A percentile compares a stretch with the other conserved stretches of the same genome.
These are phyloP conservation scores for Rosa chinensis DNA, from an alignment of 306 rosid species.

Conservation along the genomic window DNA sequence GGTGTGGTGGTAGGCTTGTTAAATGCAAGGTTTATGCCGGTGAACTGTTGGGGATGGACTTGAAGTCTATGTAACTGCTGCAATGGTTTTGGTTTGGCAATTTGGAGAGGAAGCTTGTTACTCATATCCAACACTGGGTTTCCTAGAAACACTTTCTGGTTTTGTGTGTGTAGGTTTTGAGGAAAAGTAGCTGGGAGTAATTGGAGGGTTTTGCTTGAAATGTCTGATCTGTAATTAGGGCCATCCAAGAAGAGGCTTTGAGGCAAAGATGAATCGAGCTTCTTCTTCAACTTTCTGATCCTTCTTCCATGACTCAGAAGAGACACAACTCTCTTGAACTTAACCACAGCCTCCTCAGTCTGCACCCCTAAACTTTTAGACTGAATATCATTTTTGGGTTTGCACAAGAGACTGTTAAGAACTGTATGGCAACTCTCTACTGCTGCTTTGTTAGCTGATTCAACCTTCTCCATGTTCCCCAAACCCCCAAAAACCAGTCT, in stretches of 20 bases:
- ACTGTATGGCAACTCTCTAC: constrained; percentile 72
- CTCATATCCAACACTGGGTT: constrained; percentile 61
- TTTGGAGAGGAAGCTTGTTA: constrained; percentile 56
- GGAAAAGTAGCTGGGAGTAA: constrained; percentile 40
- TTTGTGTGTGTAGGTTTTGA: constrained; percentile 35
- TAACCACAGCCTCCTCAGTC: constrained; percentile 72
- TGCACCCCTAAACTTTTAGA: constrained; percentile 51
- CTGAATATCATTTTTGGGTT: constrained; percentile 57
- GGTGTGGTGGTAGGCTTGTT: constrained; percentile 75
- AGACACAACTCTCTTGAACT: constrained; percentile 82
- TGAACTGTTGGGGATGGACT: constrained; percentile 52
- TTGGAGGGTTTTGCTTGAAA: constrained; percentile 37
- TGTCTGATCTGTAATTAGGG: constrained; percentile 50
- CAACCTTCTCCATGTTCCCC: constrained; percentile 70
- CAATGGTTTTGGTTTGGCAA: constrained; percentile 44
- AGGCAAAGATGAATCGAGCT: constrained; percentile 46
- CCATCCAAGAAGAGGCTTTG: constrained; percentile 60
- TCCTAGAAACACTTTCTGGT: constrained; percentile 32
- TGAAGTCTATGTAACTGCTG: constrained; percentile 46
- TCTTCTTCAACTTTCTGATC: constrained; percentile 59
- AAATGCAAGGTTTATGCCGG: constrained; percentile 68
- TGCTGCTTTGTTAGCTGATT: constrained; percentile 74
- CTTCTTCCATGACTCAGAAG: constrained; percentile 85
- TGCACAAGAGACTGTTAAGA: constrained; percentile 47
- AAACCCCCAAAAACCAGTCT: constrained; percentile 13